Evolutionary conservation across 257 asterid species (phyloP), one percentile per base, ranked within the genome.

Genomic region (Solanum chmielewskii): DNA sequence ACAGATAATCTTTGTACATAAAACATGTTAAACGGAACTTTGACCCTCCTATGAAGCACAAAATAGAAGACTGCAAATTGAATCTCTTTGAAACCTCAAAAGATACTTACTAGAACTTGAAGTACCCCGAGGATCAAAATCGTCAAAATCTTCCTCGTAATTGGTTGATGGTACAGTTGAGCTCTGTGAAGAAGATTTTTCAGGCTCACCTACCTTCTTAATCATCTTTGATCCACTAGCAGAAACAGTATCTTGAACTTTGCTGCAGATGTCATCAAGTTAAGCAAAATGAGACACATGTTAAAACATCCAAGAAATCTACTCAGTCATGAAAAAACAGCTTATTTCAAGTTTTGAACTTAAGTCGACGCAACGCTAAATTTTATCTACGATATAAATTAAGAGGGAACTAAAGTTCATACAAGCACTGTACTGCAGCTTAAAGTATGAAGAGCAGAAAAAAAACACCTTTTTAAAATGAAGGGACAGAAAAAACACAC

Each of bases 101-200:
- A 49, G 59, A 88, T 14, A 92, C 99, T 96, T 95, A 97, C 99
- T 95, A 41, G 95, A 89, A 92, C 82, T 91, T 33, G 96, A 92
- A 85, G 92, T 91, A 42, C 98, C 99, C 73, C 99, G 94, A 37
- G 99, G 99, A 92, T 97, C 98, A 91, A 96, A 97, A 92, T 97
- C 98, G 88, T 96, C 98, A 86, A 91, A 92, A 56, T 95, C 98
- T 42, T 91, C 99, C 52, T 92, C 97, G 88, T 93, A 89, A 86
- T 91, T 92, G 90, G 88, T 84, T 62, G 92, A 74, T 9, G 90
- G 86, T 70, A 89, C 88, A 89, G 84, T 91, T 52, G 93, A 90
- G 71, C 83, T 90, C 87, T 92, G 88, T 70, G 95, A 88, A 89
- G 92, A 88, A 90, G 91, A 44, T 75, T 89, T 90, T 47, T 92